Percentiles rank a stretch among this genome's conserved stretches.
phyloP scores from a whole-genome alignment of 768 basidiomycete species.

The Daedaleopsis nitida region DNA sequence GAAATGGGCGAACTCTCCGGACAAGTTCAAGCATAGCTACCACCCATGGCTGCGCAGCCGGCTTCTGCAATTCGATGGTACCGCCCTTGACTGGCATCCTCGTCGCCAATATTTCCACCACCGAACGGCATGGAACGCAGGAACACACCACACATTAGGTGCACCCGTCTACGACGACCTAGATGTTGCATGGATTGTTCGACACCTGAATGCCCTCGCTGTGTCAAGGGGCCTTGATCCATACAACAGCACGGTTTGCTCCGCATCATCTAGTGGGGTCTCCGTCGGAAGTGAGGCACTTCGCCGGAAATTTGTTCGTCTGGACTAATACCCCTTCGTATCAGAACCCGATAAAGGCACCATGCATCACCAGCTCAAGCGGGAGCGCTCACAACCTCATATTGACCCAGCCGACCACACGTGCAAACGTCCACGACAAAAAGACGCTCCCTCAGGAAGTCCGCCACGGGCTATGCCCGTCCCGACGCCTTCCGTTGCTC shows the following conservation, averaged over 20 bases:
- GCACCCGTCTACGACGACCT: neutral
- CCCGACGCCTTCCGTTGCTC: too few species aligned
- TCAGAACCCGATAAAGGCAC: too few species aligned
- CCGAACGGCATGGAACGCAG: neutral
- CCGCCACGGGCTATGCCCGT: too few species aligned
- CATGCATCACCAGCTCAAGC: too few species aligned
- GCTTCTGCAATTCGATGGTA: constrained; percentile 1
- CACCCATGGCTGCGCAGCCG: constrained; percentile 5
- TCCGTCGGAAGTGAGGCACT: too few species aligned
- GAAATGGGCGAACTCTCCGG: neutral
- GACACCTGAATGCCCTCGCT: neutral
- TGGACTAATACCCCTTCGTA: too few species aligned
- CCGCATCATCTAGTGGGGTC: neutral
- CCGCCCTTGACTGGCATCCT: neutral
- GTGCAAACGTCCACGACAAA: too few species aligned
- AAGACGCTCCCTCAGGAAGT: too few species aligned
- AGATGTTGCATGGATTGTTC: neutral
- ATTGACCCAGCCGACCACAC: too few species aligned
- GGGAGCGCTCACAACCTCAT: too few species aligned
- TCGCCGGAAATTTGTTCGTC: too few species aligned
- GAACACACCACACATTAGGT: neutral
- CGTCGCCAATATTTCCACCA: neutral
- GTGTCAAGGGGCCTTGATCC: neutral
- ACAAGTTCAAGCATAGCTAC: neutral
- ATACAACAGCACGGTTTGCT: neutral